These are phyloP conservation scores for Diaporthe citrichinensis DNA, from an alignment of 2,329 filamentous ascomycete species.

Conservation along the genomic window DNA sequence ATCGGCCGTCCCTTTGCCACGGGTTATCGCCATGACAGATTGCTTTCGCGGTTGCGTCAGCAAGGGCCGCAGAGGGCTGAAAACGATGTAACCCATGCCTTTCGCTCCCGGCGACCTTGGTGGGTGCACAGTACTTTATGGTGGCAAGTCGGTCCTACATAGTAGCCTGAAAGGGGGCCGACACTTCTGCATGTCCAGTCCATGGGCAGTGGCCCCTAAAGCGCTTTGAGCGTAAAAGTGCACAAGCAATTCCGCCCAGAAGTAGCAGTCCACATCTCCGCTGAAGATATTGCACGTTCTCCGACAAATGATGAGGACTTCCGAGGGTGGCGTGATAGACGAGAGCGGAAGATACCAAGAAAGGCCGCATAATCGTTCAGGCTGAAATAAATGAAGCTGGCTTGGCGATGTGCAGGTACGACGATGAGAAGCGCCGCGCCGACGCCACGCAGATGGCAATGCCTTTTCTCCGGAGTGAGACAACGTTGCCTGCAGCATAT, in stretches of 20 bases:
- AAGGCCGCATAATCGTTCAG: slow-evolving; percentile 12
- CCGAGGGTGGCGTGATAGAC: neutral
- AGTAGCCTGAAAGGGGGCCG: neutral
- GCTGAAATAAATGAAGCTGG: slow-evolving; percentile 16
- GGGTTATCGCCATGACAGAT: neutral
- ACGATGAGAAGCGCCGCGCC: slow-evolving; percentile 10
- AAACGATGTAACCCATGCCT: slow-evolving; percentile 18
- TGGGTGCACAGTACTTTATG: neutral
- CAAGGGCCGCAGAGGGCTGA: slow-evolving; percentile 32
- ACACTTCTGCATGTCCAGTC: neutral
- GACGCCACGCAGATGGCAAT: slow-evolving; percentile 1
- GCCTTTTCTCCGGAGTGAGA: neutral
- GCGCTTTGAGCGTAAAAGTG: neutral
- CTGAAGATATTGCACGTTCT: neutral
- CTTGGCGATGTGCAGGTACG: slow-evolving; percentile 25
- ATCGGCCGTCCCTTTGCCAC: slow-evolving; percentile 8
- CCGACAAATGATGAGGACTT: neutral
- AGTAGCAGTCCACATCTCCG: neutral
- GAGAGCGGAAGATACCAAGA: neutral
- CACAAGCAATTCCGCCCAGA: neutral
- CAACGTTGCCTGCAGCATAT: neutral
- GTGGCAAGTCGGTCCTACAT: neutral
- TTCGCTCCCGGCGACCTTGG: neutral
- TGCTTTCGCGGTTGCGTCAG: slow-evolving; percentile 20
- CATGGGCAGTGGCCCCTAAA: neutral